These are phyloP conservation scores for Chlamydomonas sp. DNA, from an alignment of 139 green algal genomes.

Conservation along the genomic window DNA sequence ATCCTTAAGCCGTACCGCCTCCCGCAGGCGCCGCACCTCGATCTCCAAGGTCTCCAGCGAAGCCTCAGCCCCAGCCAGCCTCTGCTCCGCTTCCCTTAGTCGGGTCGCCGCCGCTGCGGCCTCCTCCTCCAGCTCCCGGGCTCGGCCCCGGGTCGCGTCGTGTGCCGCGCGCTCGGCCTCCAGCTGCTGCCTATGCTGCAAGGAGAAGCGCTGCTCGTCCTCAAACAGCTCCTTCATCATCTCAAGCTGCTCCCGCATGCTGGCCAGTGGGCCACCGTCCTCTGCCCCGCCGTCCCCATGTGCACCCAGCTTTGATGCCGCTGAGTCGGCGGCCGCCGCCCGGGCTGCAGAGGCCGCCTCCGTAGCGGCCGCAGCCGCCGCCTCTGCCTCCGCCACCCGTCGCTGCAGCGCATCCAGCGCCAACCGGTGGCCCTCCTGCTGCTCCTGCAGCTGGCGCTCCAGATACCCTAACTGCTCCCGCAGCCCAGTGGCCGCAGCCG, in stretches of 20 bases:
- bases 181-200: conserved; percentile 34
- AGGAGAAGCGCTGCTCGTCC: conserved; percentile 48
- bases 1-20: not conserved
- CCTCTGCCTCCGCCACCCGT: conserved; percentile 18
- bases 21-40: not conserved
- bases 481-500: not conserved
- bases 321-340: not conserved
- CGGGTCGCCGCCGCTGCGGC: not conserved
- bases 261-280: conserved; percentile 20
- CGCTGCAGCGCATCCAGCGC: not conserved
- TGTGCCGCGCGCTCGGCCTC: conserved; percentile 25
- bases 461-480: not conserved
- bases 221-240: conserved; percentile 61
- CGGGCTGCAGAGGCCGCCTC: not conserved
- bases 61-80: not conserved
- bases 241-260: conserved; percentile 50
- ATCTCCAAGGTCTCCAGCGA: not conserved
- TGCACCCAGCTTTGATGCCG: no score
- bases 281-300: not conserved
- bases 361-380: not conserved
- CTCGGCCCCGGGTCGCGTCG: not conserved
- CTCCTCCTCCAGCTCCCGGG: not conserved
- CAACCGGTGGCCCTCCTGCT: not conserved
- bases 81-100: not conserved
- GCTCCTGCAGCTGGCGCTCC: conserved; percentile 10